Percentiles rank a stretch among this genome's conserved stretches.
phyloP scores from a whole-genome alignment of 192 early-diverging fungal genomes.

The Podila clonocystis region DNA sequence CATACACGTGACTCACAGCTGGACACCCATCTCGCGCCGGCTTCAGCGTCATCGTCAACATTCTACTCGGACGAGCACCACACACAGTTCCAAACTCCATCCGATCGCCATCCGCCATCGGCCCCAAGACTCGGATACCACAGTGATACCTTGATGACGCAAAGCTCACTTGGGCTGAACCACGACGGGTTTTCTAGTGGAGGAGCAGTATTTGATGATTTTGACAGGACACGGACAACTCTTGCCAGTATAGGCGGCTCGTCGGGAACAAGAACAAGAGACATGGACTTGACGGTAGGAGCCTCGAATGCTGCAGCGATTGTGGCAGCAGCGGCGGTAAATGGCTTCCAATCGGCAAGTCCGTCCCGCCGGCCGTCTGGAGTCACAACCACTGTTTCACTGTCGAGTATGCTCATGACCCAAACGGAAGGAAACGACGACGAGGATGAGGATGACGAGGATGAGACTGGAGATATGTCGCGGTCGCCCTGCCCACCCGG shows the following conservation, averaged over 20 bases:
- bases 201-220: not conserved
- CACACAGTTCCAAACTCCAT: conserved; percentile 20
- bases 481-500: conserved; percentile 42
- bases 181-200: conserved; percentile 28
- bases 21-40: not conserved
- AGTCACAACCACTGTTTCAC: not conserved
- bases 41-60: conserved; percentile 12
- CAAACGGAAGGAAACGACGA: conserved; percentile 4
- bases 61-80: not conserved
- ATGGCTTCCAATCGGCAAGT: no score
- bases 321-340: not conserved
- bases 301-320: not conserved
- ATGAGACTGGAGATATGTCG: conserved; percentile 14
- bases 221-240: conserved; percentile 28
- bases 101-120: conserved; percentile 27
- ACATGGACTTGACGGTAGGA: not conserved
- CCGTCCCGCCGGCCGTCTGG: not conserved
- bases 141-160: conserved; percentile 43
- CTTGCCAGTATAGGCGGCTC: conserved; percentile 5
- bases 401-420: not conserved
- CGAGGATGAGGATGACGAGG: conserved; percentile 21
- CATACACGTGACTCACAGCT: not conserved
- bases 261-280: not conserved
- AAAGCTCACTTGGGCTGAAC: conserved; percentile 43
- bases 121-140: conserved; percentile 41